These are phyloP conservation scores for Helicostylum pulchrum DNA, from an alignment of 192 early-diverging fungal species.

Conservation along the genomic window DNA sequence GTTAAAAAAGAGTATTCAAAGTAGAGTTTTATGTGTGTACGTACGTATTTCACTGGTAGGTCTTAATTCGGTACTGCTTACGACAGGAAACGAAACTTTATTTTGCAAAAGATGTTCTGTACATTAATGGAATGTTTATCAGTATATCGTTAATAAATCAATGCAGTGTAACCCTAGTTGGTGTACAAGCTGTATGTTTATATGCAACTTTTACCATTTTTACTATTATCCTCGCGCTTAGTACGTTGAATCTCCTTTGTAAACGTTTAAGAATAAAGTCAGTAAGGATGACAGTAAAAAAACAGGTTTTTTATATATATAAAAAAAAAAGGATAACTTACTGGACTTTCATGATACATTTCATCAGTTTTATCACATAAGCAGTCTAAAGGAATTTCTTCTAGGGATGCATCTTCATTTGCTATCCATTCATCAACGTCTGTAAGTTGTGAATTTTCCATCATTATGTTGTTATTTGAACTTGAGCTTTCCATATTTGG, in stretches of 20 bases:
- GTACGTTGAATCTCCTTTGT: not conserved
- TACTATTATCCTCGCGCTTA: not conserved
- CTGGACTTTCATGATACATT: no score
- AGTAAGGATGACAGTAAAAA: no score
- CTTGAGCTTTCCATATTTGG: no score
- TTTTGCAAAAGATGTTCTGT: not conserved
- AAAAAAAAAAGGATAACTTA: no score
- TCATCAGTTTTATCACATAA: no score
- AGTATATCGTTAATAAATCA: no score
- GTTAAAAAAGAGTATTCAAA: not conserved
- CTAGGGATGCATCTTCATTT: slow-evolving; percentile 1
- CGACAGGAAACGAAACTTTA: not conserved
- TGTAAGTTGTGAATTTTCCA: no score
- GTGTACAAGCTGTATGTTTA: not conserved
- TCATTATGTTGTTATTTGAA: no score
- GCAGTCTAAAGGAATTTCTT: not conserved
- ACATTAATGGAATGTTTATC: not conserved
- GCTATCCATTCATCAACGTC: not conserved
- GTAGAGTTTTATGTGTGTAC: not conserved
- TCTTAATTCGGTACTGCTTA: not conserved
- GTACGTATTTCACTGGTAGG: slow-evolving; percentile 12
- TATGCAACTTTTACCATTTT: not conserved
- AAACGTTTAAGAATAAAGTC: not conserved
- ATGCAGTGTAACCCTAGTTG: not conserved
- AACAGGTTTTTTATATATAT: no score